Evolutionary conservation across 805 yeast genomes (phyloP).

Genomic region (Starmerella vaccinii): DNA sequence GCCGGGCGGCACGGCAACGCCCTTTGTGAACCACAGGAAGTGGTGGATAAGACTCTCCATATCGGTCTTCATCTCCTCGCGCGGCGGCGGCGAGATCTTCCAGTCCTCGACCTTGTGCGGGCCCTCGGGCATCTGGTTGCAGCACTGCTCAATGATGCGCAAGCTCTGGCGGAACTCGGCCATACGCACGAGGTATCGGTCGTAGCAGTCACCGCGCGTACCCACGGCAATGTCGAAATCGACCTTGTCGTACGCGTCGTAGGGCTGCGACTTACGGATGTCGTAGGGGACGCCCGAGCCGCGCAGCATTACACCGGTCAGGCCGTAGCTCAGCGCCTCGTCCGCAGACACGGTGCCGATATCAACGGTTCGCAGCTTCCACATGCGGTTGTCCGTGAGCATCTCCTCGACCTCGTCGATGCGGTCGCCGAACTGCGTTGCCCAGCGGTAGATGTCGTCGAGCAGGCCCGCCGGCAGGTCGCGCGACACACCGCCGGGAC

Average conservation of each 20-base stretch:
- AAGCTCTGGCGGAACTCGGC: constrained; percentile 85
- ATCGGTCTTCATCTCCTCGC: constrained; percentile 74
- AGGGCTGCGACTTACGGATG: constrained; percentile 75
- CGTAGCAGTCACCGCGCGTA: constrained; percentile 80
- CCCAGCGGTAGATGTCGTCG: constrained; percentile 93
- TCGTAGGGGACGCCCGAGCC: constrained; percentile 86
- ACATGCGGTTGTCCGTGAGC: constrained; percentile 80
- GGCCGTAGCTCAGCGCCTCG: constrained; percentile 70
- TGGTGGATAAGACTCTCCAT: constrained; percentile 90
- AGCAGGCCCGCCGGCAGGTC: constrained; percentile 77
- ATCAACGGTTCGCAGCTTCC: constrained; percentile 78
- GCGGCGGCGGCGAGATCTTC: constrained; percentile 75
- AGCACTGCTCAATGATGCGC: constrained; percentile 81
- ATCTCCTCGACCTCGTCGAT: constrained; percentile 83
- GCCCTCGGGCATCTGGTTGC: constrained; percentile 85
- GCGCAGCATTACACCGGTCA: constrained; percentile 82
- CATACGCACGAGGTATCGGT: constrained; percentile 80
- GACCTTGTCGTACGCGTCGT: constrained; percentile 77
- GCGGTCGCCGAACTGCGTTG: constrained; percentile 89
- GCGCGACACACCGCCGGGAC: constrained; percentile 89
- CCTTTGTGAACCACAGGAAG: constrained; percentile 78
- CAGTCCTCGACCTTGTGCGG: constrained; percentile 85
- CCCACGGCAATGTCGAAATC: constrained; percentile 86
- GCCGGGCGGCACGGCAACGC: constrained; percentile 80
- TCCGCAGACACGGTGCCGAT: constrained; percentile 77